A percentile compares a stretch with the other conserved stretches of the same genome.
Conservation (phyloP, 176 grass and related monocot species). For the Zoysia pacifica region DNA sequence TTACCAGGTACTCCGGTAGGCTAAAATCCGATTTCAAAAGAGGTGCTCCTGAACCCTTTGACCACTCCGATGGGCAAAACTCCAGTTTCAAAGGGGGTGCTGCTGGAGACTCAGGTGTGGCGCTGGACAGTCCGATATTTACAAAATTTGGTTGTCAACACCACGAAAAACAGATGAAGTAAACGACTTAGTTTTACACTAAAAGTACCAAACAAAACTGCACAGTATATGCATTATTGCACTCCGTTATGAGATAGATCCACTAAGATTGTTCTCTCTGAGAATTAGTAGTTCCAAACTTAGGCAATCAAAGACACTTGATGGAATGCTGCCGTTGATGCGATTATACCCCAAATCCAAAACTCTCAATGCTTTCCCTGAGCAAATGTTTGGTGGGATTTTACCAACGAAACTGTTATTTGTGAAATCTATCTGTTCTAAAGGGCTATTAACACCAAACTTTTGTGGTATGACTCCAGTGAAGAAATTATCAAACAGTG, state of each 20-base stretch:
- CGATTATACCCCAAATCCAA: slow-evolving; percentile 61
- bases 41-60: too few species aligned
- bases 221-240: too few species aligned
- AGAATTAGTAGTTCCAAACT: slow-evolving; percentile 56
- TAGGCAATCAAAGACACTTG: slow-evolving; percentile 49
- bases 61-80: too few species aligned
- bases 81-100: too few species aligned
- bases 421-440: slow-evolving; percentile 57
- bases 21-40: too few species aligned
- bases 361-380: slow-evolving; percentile 52
- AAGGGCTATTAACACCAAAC: slow-evolving; percentile 55
- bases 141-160: too few species aligned
- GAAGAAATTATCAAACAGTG: slow-evolving; percentile 57
- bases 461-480: slow-evolving; percentile 57
- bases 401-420: slow-evolving; percentile 63
- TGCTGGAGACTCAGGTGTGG: too few species aligned
- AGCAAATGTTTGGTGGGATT: slow-evolving; percentile 76
- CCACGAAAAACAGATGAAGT: too few species aligned
- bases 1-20: too few species aligned
- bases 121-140: too few species aligned
- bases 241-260: slow-evolving; percentile 37
- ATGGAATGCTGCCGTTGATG: slow-evolving; percentile 73
- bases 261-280: slow-evolving; percentile 50
- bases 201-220: too few species aligned
- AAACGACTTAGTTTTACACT: slow-evolving; percentile 45